These are phyloP conservation scores for Anthostomella pinea DNA, from an alignment of 2,329 filamentous ascomycete species.

Conservation along the genomic window DNA sequence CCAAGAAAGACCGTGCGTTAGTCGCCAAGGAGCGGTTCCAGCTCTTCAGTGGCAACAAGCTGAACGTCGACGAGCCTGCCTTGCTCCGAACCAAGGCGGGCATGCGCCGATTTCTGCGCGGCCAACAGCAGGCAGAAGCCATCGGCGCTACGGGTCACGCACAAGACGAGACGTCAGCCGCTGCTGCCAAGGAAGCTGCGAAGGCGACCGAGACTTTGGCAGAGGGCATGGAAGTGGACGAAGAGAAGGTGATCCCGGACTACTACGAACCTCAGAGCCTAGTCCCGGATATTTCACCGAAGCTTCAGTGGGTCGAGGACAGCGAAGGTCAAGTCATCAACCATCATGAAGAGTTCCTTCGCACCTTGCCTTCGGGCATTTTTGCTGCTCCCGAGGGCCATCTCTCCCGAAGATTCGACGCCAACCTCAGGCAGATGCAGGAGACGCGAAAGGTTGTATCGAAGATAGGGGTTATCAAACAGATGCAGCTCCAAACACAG, in stretches of 20 bases:
- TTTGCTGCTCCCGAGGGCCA: slow-evolving; percentile 75
- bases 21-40: slow-evolving; percentile 82
- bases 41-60: slow-evolving; percentile 78
- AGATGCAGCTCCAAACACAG: slow-evolving; percentile 98
- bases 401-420: slow-evolving; percentile 76
- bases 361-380: slow-evolving; percentile 68
- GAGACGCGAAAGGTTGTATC: slow-evolving; percentile 94
- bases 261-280: slow-evolving; percentile 89
- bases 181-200: slow-evolving; percentile 45
- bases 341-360: slow-evolving; percentile 79
- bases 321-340: slow-evolving; percentile 85
- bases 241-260: slow-evolving; percentile 81
- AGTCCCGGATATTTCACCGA: slow-evolving; percentile 78
- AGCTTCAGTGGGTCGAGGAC: slow-evolving; percentile 85
- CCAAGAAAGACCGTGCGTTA: slow-evolving; percentile 88
- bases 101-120: slow-evolving; percentile 84
- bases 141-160: slow-evolving; percentile 39
- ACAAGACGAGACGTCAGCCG: slow-evolving; percentile 43
- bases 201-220: slow-evolving; percentile 73
- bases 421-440: slow-evolving; percentile 92
- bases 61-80: slow-evolving; percentile 86
- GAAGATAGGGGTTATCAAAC: slow-evolving; percentile 96
- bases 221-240: slow-evolving; percentile 89
- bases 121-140: slow-evolving; percentile 67
- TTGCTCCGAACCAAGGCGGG: slow-evolving; percentile 79